Evolutionary conservation across 169 alveolate genomes (phyloP).

Genomic region (Eimeria zaria): DNA sequence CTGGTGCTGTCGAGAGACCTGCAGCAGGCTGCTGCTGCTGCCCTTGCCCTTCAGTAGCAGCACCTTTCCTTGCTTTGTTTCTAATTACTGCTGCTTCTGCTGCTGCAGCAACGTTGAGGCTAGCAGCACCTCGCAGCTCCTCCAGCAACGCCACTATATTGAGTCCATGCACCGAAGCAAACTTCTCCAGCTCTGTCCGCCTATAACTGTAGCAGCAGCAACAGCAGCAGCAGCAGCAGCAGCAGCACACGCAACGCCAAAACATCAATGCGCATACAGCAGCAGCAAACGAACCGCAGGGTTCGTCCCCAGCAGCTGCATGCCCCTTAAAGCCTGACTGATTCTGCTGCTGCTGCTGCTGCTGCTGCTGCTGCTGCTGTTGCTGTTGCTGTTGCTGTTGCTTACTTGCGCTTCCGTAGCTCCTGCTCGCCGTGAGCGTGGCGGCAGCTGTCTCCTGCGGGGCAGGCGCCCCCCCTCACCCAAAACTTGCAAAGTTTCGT

Average conservation of each 20-base stretch:
- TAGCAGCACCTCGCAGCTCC: constrained; percentile 64
- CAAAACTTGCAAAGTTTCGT: constrained; percentile 84
- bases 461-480: constrained; percentile 79
- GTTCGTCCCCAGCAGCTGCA: neutral
- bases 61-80: neutral
- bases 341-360: neutral
- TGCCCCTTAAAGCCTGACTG: neutral
- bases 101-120: constrained; percentile 47
- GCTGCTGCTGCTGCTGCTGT: constrained; percentile 4
- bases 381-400: constrained; percentile 25
- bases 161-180: constrained; percentile 67
- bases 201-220: constrained; percentile 68
- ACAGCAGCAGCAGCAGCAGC: constrained; percentile 44
- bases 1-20: neutral
- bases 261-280: neutral
- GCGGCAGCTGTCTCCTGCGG: constrained; percentile 82
- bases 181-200: constrained; percentile 79
- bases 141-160: constrained; percentile 66
- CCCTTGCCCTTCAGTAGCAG: too few relatives aligned
- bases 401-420: constrained; percentile 79
- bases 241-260: too few relatives aligned
- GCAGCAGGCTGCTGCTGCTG: constrained; percentile 5
- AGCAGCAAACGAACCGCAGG: neutral
- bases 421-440: constrained; percentile 85
- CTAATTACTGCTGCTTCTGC: constrained; percentile 61